Evolutionary conservation across 1,139 yeast species (phyloP).

Genomic region (Taphrina confusa): DNA sequence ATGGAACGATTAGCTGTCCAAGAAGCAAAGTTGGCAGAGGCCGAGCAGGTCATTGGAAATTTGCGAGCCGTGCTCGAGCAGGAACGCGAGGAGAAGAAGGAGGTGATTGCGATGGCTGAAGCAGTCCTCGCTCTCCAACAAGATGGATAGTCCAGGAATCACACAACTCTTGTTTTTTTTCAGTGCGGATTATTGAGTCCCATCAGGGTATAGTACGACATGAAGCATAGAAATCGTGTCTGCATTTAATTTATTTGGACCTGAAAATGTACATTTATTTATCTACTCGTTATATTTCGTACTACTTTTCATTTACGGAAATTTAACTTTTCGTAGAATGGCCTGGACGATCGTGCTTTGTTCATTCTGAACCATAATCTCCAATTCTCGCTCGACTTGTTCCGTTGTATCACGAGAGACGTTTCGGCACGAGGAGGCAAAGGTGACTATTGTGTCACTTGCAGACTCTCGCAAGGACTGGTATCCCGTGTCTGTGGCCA

Average conservation of each 20-base stretch:
- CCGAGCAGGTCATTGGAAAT: constrained; percentile 7
- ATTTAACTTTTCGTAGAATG: not conserved
- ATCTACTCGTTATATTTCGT: too few relatives aligned
- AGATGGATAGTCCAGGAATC: not conserved
- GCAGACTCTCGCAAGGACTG: constrained; percentile 20
- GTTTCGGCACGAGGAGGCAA: not conserved
- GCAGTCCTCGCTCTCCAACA: constrained; percentile 24
- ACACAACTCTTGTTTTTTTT: not conserved
- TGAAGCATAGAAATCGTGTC: too few relatives aligned
- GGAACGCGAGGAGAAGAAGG: constrained; percentile 32
- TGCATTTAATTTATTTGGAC: too few relatives aligned
- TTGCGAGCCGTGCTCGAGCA: constrained; percentile 15
- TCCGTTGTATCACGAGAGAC: not conserved
- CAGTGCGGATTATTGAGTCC: too few relatives aligned
- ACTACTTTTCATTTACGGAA: not conserved
- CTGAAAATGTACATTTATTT: too few relatives aligned
- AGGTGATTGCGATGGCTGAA: constrained; percentile 33
- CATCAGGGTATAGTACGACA: too few relatives aligned
- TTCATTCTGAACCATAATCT: not conserved
- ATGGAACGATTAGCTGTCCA: constrained; percentile 14
- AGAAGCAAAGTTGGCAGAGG: constrained; percentile 17
- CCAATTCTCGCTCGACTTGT: not conserved
- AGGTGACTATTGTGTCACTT: not conserved
- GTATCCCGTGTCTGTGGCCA: constrained; percentile 1
- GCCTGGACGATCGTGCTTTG: constrained; percentile 19